phyloP scores from a whole-genome alignment of 2,329 filamentous ascomycete genomes.

The Apiospora koreana region DNA sequence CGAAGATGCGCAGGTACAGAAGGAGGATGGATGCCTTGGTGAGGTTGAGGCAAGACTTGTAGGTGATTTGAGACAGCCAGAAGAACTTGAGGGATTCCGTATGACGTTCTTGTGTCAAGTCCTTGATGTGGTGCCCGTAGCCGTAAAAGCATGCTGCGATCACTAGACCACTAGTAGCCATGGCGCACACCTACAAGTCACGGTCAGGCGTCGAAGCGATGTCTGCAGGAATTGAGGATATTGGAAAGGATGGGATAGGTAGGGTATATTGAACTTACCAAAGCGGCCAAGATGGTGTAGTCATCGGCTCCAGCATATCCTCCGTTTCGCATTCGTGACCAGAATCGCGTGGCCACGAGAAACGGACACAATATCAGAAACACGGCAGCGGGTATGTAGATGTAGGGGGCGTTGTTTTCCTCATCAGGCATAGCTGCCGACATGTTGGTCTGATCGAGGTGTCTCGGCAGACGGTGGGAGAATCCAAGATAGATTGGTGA shows the following conservation, averaged over 20 bases:
- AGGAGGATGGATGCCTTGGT: constrained; percentile 35
- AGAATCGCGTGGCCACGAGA: constrained; percentile 27
- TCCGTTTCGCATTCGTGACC: constrained; percentile 27
- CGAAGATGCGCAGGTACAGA: constrained; percentile 35
- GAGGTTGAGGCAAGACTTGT: constrained; percentile 34
- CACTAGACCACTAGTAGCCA: constrained; percentile 26
- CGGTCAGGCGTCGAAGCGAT: neutral
- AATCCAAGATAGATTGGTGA: neutral
- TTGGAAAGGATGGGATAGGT: neutral
- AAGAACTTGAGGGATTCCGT: constrained; percentile 32
- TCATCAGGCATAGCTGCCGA: neutral
- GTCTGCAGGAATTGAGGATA: too few relatives aligned
- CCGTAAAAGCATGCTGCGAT: constrained; percentile 30
- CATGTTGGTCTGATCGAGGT: neutral
- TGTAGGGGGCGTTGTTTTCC: constrained; percentile 22
- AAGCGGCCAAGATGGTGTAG: constrained; percentile 28
- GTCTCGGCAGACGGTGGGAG: neutral
- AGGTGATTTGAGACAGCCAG: constrained; percentile 34
- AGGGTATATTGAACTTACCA: constrained; percentile 18
- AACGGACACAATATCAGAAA: constrained; percentile 29
- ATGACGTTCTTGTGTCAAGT: constrained; percentile 21
- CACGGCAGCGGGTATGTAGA: constrained; percentile 27
- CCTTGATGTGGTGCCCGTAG: constrained; percentile 28
- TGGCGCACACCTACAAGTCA: constrained; percentile 23
- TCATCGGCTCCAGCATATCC: constrained; percentile 29